Conservation (phyloP, 106 monocot species). For the Xerophyta viscosa region DNA sequence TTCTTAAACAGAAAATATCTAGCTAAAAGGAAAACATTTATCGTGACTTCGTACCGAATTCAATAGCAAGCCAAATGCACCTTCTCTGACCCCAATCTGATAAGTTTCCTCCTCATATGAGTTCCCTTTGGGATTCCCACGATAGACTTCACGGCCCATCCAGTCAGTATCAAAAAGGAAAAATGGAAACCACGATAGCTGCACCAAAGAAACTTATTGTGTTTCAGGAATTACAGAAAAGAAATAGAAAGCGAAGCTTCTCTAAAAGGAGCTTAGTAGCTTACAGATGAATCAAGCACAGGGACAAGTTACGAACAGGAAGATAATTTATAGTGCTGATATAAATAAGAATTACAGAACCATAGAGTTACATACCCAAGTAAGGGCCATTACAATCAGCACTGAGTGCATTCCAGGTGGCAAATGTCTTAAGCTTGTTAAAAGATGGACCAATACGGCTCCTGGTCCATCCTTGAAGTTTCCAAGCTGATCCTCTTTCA, state of each 20-base stretch:
- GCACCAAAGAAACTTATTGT: conserved; percentile 11
- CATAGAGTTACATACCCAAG: conserved; percentile 64
- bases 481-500: conserved; percentile 23
- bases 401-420: conserved; percentile 92
- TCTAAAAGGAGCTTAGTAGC: not conserved
- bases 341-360: not conserved
- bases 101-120: conserved; percentile 34
- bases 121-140: conserved; percentile 80
- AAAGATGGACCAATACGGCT: conserved; percentile 85
- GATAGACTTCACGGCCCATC: conserved; percentile 99
- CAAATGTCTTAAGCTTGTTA: conserved; percentile 93
- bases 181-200: conserved; percentile 98
- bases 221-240: too few species aligned
- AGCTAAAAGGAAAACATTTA: conserved; percentile 2
- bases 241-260: not conserved
- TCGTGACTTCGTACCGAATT: conserved; percentile 91
- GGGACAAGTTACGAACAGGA: too few species aligned
- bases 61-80: conserved; percentile 96
- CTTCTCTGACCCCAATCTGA: conserved; percentile 93
- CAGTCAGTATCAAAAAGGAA: conserved; percentile 99
- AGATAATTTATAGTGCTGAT: too few species aligned
- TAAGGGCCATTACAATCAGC: conserved; percentile 92
- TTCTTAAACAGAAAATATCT: not conserved
- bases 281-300: not conserved
- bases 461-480: conserved; percentile 53